Percentiles rank a stretch among this genome's conserved stretches.
Conservation (phyloP, 805 yeast species). For the Suhomyces pyralidae region DNA sequence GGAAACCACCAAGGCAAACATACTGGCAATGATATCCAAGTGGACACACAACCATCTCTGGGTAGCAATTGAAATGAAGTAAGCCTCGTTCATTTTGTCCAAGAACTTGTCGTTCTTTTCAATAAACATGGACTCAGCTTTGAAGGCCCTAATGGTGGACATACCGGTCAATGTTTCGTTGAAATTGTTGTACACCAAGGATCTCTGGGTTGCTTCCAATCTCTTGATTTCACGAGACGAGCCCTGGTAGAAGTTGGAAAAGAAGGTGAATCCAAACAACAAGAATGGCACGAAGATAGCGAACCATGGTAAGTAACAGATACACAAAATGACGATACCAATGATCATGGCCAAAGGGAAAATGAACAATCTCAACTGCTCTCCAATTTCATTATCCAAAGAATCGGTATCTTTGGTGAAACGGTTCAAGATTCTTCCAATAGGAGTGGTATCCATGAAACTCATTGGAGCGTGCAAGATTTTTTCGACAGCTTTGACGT, state of each 20-base stretch:
- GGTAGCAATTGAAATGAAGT: slow-evolving; percentile 46
- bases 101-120: slow-evolving; percentile 42
- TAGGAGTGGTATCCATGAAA: slow-evolving; percentile 42
- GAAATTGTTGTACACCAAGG: slow-evolving; percentile 48
- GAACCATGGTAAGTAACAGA: slow-evolving; percentile 52
- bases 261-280: slow-evolving; percentile 33
- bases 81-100: slow-evolving; percentile 52
- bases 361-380: slow-evolving; percentile 38
- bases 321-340: slow-evolving; percentile 44
- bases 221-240: slow-evolving; percentile 48
- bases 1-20: slow-evolving; percentile 51
- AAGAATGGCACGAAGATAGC: slow-evolving; percentile 55
- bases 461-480: slow-evolving; percentile 43
- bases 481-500: slow-evolving; percentile 35
- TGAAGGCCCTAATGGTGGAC: slow-evolving; percentile 46
- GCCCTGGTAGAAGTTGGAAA: slow-evolving; percentile 46
- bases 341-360: slow-evolving; percentile 40
- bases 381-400: slow-evolving; percentile 45
- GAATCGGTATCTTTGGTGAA: slow-evolving; percentile 46
- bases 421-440: slow-evolving; percentile 44
- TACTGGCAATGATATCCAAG: slow-evolving; percentile 47
- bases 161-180: slow-evolving; percentile 49
- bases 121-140: slow-evolving; percentile 30
- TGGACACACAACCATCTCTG: slow-evolving; percentile 66
- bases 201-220: slow-evolving; percentile 47